phyloP scores from a whole-genome alignment of 208 protist species.

The Borovskyia barvae region DNA sequence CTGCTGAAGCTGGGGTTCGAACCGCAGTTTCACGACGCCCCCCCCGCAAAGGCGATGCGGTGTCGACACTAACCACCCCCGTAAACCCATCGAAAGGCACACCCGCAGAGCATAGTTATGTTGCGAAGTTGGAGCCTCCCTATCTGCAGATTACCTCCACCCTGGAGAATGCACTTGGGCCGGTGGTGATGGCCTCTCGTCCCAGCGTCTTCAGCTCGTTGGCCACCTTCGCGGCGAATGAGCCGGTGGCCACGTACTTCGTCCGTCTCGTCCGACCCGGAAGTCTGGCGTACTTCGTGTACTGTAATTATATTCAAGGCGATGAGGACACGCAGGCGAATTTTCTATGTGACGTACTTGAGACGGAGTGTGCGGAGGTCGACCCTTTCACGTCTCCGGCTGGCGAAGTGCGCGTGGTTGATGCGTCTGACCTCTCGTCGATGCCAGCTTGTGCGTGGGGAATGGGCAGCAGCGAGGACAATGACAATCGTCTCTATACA shows the following conservation, averaged over 20 bases:
- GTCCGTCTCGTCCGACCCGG: conserved; percentile 48
- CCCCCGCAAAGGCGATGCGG: neutral
- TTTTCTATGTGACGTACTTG: conserved; percentile 74
- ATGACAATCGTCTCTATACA: conserved; percentile 59
- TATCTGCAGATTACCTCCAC: conserved; percentile 57
- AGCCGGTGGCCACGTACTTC: conserved; percentile 54
- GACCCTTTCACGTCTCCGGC: conserved; percentile 48
- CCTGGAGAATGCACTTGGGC: conserved; percentile 63
- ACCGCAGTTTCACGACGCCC: conserved; percentile 6
- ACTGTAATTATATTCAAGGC: conserved; percentile 55
- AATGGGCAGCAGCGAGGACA: conserved; percentile 56
- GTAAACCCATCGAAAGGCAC: conserved; percentile 5
- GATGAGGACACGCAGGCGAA: conserved; percentile 64
- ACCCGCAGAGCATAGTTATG: conserved; percentile 4
- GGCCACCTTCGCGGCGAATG: conserved; percentile 25
- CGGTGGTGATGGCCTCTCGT: conserved; percentile 41
- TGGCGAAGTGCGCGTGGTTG: conserved; percentile 46
- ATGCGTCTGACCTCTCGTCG: conserved; percentile 30
- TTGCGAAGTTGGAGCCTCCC: conserved; percentile 36
- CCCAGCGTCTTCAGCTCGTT: conserved; percentile 66
- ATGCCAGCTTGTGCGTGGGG: conserved; percentile 73
- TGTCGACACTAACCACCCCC: neutral
- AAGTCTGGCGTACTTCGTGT: conserved; percentile 58
- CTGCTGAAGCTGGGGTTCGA: conserved; percentile 19
- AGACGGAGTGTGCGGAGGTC: conserved; percentile 67